Conservation (phyloP, 148 eudicot genomes). For the Euryodendron excelsum region DNA sequence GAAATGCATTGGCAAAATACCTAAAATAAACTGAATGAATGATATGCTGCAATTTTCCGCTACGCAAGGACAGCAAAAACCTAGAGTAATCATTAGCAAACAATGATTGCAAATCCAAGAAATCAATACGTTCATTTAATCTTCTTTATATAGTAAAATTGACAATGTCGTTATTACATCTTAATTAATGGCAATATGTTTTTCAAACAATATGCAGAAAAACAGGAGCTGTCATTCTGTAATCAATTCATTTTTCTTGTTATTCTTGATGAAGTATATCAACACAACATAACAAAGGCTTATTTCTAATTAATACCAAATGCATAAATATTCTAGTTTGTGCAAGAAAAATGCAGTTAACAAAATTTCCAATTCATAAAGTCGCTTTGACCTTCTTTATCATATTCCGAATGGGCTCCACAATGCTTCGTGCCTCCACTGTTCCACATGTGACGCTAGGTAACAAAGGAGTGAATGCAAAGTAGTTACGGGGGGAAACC, state of each 20-base stretch:
- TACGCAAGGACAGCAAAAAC: background rate
- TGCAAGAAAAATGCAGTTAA: background rate
- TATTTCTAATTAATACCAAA: background rate
- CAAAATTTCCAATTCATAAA: background rate
- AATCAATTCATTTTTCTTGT: background rate
- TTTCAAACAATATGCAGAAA: background rate
- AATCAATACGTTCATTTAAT: background rate
- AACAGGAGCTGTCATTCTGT: background rate
- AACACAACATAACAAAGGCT: background rate
- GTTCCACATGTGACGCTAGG: constrained; percentile 93
- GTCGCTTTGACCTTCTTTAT: constrained; percentile 54
- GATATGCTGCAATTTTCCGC: background rate
- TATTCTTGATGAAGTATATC: background rate
- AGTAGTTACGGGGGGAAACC: constrained; percentile 86
- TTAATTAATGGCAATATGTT: background rate
- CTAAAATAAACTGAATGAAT: background rate
- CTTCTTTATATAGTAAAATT: no score
- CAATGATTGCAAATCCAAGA: background rate
- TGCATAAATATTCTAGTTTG: background rate
- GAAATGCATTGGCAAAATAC: constrained; percentile 1
- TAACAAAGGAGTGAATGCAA: constrained; percentile 86
- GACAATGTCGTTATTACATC: no score
- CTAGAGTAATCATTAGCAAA: background rate
- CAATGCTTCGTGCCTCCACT: constrained; percentile 81
- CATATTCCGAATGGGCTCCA: constrained; percentile 83